A percentile compares a stretch with the other conserved stretches of the same genome.
These are phyloP conservation scores for Neonectria magnoliae DNA, from an alignment of 2,329 filamentous ascomycete species.

Conservation along the genomic window DNA sequence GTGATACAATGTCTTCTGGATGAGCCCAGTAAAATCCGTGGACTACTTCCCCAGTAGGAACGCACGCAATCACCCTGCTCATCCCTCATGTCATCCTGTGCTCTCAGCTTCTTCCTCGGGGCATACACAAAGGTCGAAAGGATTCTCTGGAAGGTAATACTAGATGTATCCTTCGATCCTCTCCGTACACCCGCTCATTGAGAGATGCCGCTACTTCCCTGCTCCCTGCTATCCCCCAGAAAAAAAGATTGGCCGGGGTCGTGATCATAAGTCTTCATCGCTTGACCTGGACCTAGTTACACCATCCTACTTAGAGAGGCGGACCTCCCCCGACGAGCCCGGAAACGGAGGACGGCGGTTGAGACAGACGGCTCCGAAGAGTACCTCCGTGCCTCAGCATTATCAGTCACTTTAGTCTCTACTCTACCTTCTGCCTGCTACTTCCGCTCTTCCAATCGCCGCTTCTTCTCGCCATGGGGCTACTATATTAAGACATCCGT, in stretches of 20 bases:
- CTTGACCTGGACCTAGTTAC: not conserved
- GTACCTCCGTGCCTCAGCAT: not conserved
- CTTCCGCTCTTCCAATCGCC: not conserved
- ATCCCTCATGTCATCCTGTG: too few species aligned
- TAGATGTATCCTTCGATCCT: not conserved
- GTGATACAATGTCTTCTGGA: not conserved
- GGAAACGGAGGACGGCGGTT: constrained; percentile 16
- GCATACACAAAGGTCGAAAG: too few species aligned
- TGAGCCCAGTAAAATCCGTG: not conserved
- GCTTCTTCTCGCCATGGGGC: not conserved
- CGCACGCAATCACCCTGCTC: too few species aligned
- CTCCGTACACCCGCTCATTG: not conserved
- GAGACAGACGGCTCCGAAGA: constrained; percentile 3
- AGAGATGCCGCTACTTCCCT: not conserved
- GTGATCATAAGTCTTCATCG: not conserved
- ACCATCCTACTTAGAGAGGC: constrained; percentile 13
- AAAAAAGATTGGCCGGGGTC: not conserved
- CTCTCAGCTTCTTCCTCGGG: not conserved
- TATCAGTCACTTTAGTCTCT: not conserved
- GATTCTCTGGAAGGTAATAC: not conserved
- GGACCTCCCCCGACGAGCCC: constrained; percentile 17
- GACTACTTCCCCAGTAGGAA: too few species aligned
- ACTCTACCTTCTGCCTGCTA: not conserved
- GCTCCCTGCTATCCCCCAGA: not conserved
- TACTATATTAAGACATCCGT: not conserved